These are phyloP conservation scores for Gloeophyllum trabeum DNA, from an alignment of 768 basidiomycete species.

Conservation along the genomic window DNA sequence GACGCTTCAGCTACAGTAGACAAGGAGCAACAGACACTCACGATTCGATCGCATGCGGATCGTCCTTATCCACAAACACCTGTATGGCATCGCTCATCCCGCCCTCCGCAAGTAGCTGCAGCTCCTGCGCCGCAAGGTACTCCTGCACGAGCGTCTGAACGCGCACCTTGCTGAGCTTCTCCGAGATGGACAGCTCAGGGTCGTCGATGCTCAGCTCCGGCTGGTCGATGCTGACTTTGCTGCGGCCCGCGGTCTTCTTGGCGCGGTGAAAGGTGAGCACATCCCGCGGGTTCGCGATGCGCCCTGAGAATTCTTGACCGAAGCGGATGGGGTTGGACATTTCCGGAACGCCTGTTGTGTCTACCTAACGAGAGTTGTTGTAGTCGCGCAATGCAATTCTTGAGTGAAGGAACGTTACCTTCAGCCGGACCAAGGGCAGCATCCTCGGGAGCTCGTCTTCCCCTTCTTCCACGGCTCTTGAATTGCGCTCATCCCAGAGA, in stretches of 20 bases:
- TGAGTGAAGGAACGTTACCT: conserved; percentile 36
- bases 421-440: conserved; percentile 82
- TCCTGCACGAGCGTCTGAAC: conserved; percentile 88
- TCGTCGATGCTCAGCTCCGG: conserved; percentile 81
- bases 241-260: conserved; percentile 44
- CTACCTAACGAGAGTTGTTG: conserved; percentile 46
- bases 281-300: conserved; percentile 90
- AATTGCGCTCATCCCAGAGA: conserved; percentile 70
- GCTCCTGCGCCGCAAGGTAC: conserved; percentile 84
- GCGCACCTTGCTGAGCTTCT: conserved; percentile 70
- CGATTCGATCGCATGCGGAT: conserved; percentile 84
- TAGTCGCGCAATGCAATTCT: background rate
- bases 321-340: conserved; percentile 96
- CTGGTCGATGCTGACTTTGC: conserved; percentile 60
- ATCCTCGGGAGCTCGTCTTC: conserved; percentile 54
- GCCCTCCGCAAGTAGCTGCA: conserved; percentile 82
- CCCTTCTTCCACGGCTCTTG: conserved; percentile 44
- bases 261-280: conserved; percentile 83
- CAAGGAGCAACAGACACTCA: conserved; percentile 26
- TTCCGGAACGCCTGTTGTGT: conserved; percentile 82
- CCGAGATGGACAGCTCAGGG: conserved; percentile 48
- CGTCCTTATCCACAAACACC: conserved; percentile 96
- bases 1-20: background rate
- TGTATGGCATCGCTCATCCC: conserved; percentile 93
- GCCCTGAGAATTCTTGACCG: conserved; percentile 88